Evolutionary conservation across 2,329 filamentous ascomycete genomes (phyloP).

Genomic region (Cercospora sp.): DNA sequence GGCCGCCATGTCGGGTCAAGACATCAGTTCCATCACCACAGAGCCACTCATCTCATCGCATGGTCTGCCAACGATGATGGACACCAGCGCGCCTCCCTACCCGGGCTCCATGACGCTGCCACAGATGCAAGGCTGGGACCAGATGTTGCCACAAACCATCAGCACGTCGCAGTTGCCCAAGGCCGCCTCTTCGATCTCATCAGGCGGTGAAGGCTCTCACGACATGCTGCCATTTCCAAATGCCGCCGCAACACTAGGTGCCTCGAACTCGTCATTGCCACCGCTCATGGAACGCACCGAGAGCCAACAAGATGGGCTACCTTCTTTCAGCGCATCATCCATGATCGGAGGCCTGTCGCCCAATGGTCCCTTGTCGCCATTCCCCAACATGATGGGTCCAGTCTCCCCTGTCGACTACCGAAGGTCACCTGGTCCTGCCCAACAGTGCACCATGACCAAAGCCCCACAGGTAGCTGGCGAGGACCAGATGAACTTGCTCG

Average conservation of each 20-base stretch:
- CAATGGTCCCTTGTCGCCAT: slow-evolving; percentile 72
- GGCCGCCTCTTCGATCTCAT: slow-evolving; percentile 66
- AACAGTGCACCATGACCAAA: slow-evolving; percentile 63
- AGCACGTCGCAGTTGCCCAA: slow-evolving; percentile 61
- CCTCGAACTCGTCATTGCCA: slow-evolving; percentile 54
- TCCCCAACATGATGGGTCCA: slow-evolving; percentile 65
- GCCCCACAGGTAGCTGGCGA: slow-evolving; percentile 81
- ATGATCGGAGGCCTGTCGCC: slow-evolving; percentile 68
- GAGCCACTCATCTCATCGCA: slow-evolving; percentile 73
- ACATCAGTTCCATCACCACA: slow-evolving; percentile 49
- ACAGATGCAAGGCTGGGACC: slow-evolving; percentile 83
- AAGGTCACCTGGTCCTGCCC: slow-evolving; percentile 67
- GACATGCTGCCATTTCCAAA: slow-evolving; percentile 55
- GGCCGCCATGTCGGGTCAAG: slow-evolving; percentile 71
- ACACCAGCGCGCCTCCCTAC: slow-evolving; percentile 65
- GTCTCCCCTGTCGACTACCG: slow-evolving; percentile 69
- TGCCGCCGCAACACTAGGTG: slow-evolving; percentile 26
- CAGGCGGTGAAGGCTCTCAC: slow-evolving; percentile 41
- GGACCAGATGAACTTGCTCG: slow-evolving; percentile 78
- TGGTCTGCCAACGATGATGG: slow-evolving; percentile 71
- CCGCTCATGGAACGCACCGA: slow-evolving; percentile 60
- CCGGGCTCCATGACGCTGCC: slow-evolving; percentile 76
- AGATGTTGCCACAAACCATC: slow-evolving; percentile 71
- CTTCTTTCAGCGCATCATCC: slow-evolving; percentile 66
- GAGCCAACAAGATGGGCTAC: slow-evolving; percentile 45